These are phyloP conservation scores for Ascochyta viciae-villosae DNA, from an alignment of 2,329 filamentous ascomycete genomes.

Conservation along the genomic window DNA sequence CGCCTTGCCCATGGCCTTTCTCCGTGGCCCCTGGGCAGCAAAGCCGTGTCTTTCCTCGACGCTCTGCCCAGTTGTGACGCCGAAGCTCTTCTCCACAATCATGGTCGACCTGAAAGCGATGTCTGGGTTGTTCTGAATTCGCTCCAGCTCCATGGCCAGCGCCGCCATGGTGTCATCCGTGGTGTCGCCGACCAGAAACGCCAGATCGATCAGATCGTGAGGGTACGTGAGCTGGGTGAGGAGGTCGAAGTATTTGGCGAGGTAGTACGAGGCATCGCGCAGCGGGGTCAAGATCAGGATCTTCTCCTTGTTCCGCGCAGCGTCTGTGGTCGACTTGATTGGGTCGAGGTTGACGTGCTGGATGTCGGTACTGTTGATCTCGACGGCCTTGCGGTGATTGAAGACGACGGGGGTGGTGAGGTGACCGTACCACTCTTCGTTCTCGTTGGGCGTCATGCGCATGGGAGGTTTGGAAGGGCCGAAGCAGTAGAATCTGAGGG, in stretches of 20 bases:
- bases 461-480: conserved; percentile 94
- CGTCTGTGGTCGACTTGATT: conserved; percentile 80
- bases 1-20: conserved; percentile 88
- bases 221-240: conserved; percentile 90
- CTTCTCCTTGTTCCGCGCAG: conserved; percentile 80
- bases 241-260: conserved; percentile 93
- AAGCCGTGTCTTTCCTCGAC: conserved; percentile 87
- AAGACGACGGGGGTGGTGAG: conserved; percentile 92
- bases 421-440: conserved; percentile 86
- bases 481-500: conserved; percentile 90
- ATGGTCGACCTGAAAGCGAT: conserved; percentile 84
- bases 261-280: conserved; percentile 82
- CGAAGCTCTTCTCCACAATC: conserved; percentile 92
- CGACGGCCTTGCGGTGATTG: conserved; percentile 90
- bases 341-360: conserved; percentile 82
- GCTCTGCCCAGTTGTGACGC: conserved; percentile 73
- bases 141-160: conserved; percentile 82
- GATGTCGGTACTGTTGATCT: conserved; percentile 83
- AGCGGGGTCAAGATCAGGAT: conserved; percentile 92
- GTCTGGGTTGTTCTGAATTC: conserved; percentile 80
- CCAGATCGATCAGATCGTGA: conserved; percentile 92
- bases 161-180: conserved; percentile 90
- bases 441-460: conserved; percentile 92
- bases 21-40: conserved; percentile 83
- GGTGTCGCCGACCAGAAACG: conserved; percentile 91